phyloP scores from a whole-genome alignment of 1,139 yeast genomes.

The Candida smagusa region DNA sequence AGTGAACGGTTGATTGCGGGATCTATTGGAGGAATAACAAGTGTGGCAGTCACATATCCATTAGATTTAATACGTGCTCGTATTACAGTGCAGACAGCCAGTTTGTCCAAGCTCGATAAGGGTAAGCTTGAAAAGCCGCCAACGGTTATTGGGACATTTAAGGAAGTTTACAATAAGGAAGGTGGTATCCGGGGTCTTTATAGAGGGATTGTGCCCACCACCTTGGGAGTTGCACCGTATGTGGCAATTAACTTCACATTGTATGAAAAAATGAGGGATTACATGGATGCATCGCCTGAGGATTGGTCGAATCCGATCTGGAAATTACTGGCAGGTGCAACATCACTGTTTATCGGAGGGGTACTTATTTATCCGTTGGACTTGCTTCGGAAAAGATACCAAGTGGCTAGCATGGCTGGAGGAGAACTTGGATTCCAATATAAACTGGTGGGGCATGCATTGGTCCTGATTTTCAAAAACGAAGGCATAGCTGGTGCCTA shows the following conservation, averaged over 20 bases:
- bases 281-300: conserved; percentile 33
- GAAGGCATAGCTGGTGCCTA: conserved; percentile 85
- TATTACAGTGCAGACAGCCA: conserved; percentile 84
- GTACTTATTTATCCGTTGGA: conserved; percentile 89
- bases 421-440: conserved; percentile 80
- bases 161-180: conserved; percentile 63
- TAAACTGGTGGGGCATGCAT: conserved; percentile 67
- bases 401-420: conserved; percentile 82
- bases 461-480: conserved; percentile 57
- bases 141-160: conserved; percentile 59
- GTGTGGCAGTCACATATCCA: conserved; percentile 87
- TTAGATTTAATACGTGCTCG: conserved; percentile 88
- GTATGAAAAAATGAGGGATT: conserved; percentile 76
- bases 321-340: conserved; percentile 77
- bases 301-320: conserved; percentile 46
- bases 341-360: conserved; percentile 69
- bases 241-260: conserved; percentile 91
- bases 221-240: conserved; percentile 93
- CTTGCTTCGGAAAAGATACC: conserved; percentile 81
- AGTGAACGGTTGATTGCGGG: conserved; percentile 71
- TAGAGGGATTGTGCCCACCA: conserved; percentile 84
- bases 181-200: conserved; percentile 81
- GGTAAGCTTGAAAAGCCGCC: conserved; percentile 56
- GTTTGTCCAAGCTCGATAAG: conserved; percentile 49
- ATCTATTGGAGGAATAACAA: conserved; percentile 73